Percentiles rank a stretch among this genome's conserved stretches.
Conservation (phyloP, 2,329 filamentous ascomycete species). For the Colletotrichum brevisporum region DNA sequence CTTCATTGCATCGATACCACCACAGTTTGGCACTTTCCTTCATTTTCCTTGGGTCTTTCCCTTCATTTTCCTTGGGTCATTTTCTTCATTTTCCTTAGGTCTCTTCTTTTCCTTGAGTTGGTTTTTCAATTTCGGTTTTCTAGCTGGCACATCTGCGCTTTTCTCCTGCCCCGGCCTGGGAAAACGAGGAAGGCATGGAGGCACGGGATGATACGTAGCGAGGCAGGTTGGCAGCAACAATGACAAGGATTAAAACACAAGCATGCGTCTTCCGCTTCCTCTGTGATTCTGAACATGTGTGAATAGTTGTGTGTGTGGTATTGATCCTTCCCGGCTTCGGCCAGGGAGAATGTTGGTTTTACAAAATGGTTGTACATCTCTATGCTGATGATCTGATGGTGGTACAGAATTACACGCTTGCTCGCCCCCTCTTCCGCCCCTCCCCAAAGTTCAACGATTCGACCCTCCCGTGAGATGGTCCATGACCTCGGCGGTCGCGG, state of each 20-base stretch:
- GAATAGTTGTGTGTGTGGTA: not conserved
- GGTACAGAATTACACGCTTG: constrained; percentile 20
- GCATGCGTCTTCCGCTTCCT: not conserved
- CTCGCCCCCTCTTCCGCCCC: not conserved
- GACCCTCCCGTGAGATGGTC: too few species aligned
- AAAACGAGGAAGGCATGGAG: not conserved
- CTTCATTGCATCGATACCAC: not conserved
- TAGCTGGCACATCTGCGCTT: not conserved
- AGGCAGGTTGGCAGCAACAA: not conserved
- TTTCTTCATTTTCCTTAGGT: not conserved
- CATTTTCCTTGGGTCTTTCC: not conserved
- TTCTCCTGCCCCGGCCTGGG: not conserved
- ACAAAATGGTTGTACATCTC: constrained; percentile 16
- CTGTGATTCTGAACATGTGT: not conserved
- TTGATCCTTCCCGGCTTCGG: not conserved
- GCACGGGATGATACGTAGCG: not conserved
- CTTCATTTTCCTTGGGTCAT: not conserved
- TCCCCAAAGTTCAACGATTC: too few species aligned
- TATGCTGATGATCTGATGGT: constrained; percentile 6
- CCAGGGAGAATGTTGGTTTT: not conserved
- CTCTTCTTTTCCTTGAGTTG: not conserved
- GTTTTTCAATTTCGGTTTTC: not conserved
- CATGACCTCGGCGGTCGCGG: too few species aligned
- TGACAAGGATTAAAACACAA: not conserved
- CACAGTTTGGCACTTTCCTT: not conserved